Conservation (phyloP, 2,329 filamentous ascomycete genomes). For the Cordyceps tenuipes region DNA sequence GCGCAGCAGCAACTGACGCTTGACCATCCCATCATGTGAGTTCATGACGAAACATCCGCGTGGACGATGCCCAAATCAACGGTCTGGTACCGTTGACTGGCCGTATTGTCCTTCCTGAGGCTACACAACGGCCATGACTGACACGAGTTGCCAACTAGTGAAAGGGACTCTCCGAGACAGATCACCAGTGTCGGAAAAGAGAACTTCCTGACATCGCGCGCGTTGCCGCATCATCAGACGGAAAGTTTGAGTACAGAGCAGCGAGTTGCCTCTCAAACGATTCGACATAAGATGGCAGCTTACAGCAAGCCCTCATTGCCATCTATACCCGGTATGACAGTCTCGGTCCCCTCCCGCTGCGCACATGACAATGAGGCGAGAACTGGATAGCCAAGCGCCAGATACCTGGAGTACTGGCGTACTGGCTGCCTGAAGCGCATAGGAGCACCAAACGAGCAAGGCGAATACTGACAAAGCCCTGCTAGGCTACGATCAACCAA, state of each 20-base stretch:
- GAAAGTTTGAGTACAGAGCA: background rate
- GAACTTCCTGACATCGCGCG: background rate
- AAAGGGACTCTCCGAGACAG: background rate
- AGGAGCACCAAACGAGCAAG: background rate
- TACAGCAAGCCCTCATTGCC: slow-evolving; percentile 72
- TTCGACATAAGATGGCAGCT: slow-evolving; percentile 28
- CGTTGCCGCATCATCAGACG: background rate
- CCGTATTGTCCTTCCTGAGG: background rate
- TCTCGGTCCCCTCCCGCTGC: too few relatives aligned
- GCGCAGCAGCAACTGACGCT: slow-evolving; percentile 29
- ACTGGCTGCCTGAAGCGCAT: too few relatives aligned
- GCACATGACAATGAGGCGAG: background rate
- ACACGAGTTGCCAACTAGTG: background rate
- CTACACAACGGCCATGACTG: background rate
- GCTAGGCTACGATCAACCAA: slow-evolving; percentile 50
- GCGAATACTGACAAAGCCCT: background rate
- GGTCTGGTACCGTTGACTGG: background rate
- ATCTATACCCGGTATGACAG: slow-evolving; percentile 70
- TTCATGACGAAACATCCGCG: slow-evolving; percentile 15
- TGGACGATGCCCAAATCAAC: background rate
- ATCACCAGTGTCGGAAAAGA: background rate
- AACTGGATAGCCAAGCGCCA: background rate
- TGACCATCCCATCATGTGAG: slow-evolving; percentile 51
- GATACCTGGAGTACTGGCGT: background rate
- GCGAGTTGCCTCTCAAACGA: background rate